Evolutionary conservation across 2,329 filamentous ascomycete species (phyloP).

Genomic region (Neurospora crassa): DNA sequence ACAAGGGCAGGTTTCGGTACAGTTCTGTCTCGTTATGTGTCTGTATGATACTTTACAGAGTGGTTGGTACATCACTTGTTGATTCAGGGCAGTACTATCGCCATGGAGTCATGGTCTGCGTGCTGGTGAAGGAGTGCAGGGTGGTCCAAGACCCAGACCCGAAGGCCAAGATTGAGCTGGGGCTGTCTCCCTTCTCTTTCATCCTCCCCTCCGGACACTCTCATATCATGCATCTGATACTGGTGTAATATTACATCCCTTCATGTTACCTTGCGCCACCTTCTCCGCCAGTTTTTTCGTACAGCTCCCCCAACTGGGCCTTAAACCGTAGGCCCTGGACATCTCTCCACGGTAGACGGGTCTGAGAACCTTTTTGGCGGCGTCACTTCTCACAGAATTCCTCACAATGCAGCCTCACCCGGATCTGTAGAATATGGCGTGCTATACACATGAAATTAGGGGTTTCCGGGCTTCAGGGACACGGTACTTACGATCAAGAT

Average conservation of each 20-base stretch:
- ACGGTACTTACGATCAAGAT: background rate
- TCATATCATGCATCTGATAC: background rate
- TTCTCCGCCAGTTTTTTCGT: background rate
- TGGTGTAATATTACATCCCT: background rate
- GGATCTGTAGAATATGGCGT: background rate
- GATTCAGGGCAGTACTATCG: no score
- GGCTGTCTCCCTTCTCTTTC: background rate
- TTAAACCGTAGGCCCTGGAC: background rate
- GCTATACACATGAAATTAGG: background rate
- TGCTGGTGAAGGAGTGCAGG: rapidly evolving
- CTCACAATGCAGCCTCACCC: background rate
- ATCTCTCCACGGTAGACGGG: background rate
- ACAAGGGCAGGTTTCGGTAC: background rate
- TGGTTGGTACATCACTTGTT: background rate
- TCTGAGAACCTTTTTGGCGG: background rate
- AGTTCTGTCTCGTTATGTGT: background rate
- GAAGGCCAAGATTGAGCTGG: rapidly evolving
- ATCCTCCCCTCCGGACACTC: background rate
- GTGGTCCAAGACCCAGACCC: background rate
- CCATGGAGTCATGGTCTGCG: background rate
- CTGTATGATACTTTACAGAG: background rate
- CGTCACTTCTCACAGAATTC: background rate
- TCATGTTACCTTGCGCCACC: background rate
- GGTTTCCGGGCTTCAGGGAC: background rate
- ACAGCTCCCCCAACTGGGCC: no score